Base-by-base conservation (phyloP, 192 early-diverging fungal species). In the Funneliformis mosseae region DNA sequence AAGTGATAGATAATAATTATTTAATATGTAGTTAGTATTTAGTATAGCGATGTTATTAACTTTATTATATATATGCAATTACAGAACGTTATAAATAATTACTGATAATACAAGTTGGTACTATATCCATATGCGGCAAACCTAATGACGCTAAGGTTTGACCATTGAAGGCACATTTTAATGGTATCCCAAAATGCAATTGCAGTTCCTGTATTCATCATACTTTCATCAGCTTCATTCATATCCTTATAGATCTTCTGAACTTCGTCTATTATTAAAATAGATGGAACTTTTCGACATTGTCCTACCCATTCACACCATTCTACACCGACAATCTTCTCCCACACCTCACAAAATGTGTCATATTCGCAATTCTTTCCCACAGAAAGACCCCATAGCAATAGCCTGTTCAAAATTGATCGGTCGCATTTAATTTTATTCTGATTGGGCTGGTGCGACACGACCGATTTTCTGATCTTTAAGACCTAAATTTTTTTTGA, bases 111-210 rank as follows among this genome's bases (percentile, higher is more conserved):
- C n/a, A n/a, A n/a, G n/a, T 75, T 60, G 50, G 74, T 27, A 60
- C 80, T 27, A 50, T 81, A 81, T 28, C 69, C 80, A 7, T 81
- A 81, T 25, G 60, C 71, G 0, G 59, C 80, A 74, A 81, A 81
- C 60, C 28, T 43, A 33, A 64, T 50, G 38, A 81, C 50, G 6
- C 59, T 3, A 9, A 74, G 25, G 38, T 25, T 81, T 61, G 39
- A 23, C 10, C 76, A 18, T 46, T 81, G 70, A 42, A 75, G 70
- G 25, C 62, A 59, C 0, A 6, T 21, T 45, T 81, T 81, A 55
- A 81, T 33, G 14, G 42, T 46, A 3, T 63, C 41, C 80, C 70
- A 81, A 33, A 81, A 74, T 50, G 11, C 9, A 74, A 75, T 59
- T 50, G 61, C 80, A 73, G 23, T 45, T 42, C 23, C 43, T 60